Conservation (phyloP, 495 filamentous ascomycete genomes). For the Ramalina peruviana region DNA sequence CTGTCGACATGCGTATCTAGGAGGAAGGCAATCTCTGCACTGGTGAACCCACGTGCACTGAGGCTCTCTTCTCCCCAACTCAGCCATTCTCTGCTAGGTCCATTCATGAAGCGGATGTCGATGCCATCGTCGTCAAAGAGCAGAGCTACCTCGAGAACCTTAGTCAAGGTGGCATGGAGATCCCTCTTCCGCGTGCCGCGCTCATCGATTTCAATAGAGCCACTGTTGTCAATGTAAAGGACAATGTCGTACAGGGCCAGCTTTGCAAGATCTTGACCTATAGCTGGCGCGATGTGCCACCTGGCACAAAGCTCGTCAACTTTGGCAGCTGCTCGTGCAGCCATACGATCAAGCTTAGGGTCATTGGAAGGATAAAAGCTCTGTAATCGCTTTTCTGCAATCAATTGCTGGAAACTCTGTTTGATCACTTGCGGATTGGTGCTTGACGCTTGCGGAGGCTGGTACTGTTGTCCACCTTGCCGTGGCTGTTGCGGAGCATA, state of each 20-base stretch:
- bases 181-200: slow-evolving; percentile 53
- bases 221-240: slow-evolving; percentile 58
- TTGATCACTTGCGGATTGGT: slow-evolving; percentile 35
- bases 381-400: slow-evolving; percentile 45
- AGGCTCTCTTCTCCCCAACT: slow-evolving; percentile 2
- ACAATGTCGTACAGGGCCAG: slow-evolving; percentile 52
- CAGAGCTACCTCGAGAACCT: slow-evolving; percentile 48
- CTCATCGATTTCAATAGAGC: slow-evolving; percentile 56
- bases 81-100: neutral
- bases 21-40: slow-evolving; percentile 15
- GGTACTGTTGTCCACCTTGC: slow-evolving; percentile 18
- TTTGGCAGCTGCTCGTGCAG: slow-evolving; percentile 24
- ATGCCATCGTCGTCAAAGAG: slow-evolving; percentile 62
- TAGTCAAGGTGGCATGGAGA: slow-evolving; percentile 45
- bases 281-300: slow-evolving; percentile 45
- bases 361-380: slow-evolving; percentile 41
- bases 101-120: slow-evolving; percentile 59
- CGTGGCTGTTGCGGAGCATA: slow-evolving; percentile 14
- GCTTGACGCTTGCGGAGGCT: slow-evolving; percentile 18
- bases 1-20: slow-evolving; percentile 39
- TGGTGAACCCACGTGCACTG: neutral
- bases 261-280: slow-evolving; percentile 54
- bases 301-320: slow-evolving; percentile 37
- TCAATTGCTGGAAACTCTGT: slow-evolving; percentile 34
- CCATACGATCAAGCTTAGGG: slow-evolving; percentile 29